Conservation (phyloP, 176 grass and related monocot species). For the Echinochloa phyllopogon region DNA sequence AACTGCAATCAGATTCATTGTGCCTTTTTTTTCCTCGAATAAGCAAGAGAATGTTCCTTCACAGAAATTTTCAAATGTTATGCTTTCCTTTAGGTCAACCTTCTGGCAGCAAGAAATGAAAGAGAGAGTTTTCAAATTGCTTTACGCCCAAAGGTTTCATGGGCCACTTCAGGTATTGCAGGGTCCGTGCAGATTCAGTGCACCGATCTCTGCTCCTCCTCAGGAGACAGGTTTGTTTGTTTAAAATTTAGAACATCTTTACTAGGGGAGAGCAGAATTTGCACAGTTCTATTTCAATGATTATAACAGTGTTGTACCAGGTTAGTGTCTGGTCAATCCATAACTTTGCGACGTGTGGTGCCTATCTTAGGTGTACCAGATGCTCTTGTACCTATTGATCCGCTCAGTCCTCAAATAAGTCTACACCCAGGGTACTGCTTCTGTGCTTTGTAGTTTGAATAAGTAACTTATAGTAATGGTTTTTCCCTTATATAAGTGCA, state of each 20-base stretch:
- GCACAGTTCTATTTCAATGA: slow-evolving; percentile 45
- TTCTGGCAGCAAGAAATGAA: slow-evolving; percentile 98
- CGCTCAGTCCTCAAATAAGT: slow-evolving; percentile 66
- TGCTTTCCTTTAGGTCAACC: slow-evolving; percentile 68
- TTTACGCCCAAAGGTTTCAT: slow-evolving; percentile 89
- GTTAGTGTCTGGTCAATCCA: slow-evolving; percentile 70
- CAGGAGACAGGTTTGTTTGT: slow-evolving; percentile 80
- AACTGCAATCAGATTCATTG: background rate
- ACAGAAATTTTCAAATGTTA: background rate
- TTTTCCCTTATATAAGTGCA: slow-evolving; percentile 8
- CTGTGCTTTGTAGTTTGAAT: slow-evolving; percentile 45
- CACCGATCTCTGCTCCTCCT: slow-evolving; percentile 77
- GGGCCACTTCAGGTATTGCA: slow-evolving; percentile 78
- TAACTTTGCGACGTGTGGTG: slow-evolving; percentile 86
- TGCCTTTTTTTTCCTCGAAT: background rate
- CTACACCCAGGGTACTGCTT: slow-evolving; percentile 82
- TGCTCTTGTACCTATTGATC: slow-evolving; percentile 97
- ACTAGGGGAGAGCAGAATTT: slow-evolving; percentile 32
- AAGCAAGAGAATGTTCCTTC: background rate
- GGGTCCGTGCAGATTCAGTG: slow-evolving; percentile 84
- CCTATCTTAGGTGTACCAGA: slow-evolving; percentile 97
- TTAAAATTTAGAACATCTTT: slow-evolving; percentile 28
- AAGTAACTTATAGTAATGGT: slow-evolving; percentile 7
- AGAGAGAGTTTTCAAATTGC: slow-evolving; percentile 96
- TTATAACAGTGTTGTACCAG: slow-evolving; percentile 58